Conservation (phyloP, 352 stramenopile genomes). For the Phytophthora ohioensis region DNA sequence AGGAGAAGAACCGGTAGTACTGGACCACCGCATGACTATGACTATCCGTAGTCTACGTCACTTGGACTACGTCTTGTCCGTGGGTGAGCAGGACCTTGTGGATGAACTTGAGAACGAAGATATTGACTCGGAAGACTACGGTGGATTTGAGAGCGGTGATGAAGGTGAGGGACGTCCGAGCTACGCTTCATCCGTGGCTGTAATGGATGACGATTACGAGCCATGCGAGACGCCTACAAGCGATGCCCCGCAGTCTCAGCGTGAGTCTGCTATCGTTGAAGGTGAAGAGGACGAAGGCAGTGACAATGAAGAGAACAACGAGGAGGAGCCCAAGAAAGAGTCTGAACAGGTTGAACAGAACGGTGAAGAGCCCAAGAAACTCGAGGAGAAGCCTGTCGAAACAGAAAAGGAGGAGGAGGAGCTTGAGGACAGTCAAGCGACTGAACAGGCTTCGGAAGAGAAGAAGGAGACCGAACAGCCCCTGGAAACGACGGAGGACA, state of each 20-base stretch:
- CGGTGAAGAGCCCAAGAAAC: not conserved
- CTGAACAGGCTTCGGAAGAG: constrained; percentile 4
- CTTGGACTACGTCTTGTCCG: constrained; percentile 55
- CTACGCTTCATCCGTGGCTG: constrained; percentile 63
- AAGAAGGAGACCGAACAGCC: constrained; percentile 2
- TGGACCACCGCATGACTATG: constrained; percentile 52
- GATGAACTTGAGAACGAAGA: constrained; percentile 45
- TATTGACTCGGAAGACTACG: constrained; percentile 32
- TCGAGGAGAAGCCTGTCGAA: not conserved
- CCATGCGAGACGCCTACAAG: constrained; percentile 38
- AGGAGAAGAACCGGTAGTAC: constrained; percentile 54
- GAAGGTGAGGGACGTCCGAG: constrained; percentile 45
- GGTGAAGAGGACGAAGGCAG: constrained; percentile 30
- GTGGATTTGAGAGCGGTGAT: constrained; percentile 45
- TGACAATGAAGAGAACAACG: not conserved
- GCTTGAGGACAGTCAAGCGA: not conserved
- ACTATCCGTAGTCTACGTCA: constrained; percentile 50
- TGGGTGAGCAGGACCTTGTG: constrained; percentile 43
- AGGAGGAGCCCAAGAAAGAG: constrained; percentile 7
- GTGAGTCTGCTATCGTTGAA: constrained; percentile 41
- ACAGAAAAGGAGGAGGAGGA: constrained; percentile 10
- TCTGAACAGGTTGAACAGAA: constrained; percentile 9
- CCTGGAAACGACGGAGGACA: not conserved
- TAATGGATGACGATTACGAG: constrained; percentile 53
- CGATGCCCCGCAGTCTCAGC: constrained; percentile 25